phyloP scores from a whole-genome alignment of 2,329 filamentous ascomycete genomes.

The Verticillium dahliae region DNA sequence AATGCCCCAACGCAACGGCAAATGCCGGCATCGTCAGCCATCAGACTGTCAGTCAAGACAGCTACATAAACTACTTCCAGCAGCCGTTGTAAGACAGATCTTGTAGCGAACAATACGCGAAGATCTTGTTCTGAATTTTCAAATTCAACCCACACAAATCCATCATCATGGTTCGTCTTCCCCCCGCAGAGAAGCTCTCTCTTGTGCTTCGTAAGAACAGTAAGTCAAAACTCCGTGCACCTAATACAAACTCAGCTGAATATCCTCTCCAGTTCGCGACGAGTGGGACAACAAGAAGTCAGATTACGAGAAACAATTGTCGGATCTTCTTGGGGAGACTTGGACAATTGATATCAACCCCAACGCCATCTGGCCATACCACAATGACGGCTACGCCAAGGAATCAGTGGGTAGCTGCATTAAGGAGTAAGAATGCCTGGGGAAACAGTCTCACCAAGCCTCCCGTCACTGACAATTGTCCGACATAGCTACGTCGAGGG shows the following conservation, averaged over 20 bases:
- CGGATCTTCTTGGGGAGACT: constrained; percentile 33
- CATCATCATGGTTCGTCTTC: constrained; percentile 27
- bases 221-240: constrained; percentile 17
- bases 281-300: constrained; percentile 41
- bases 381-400: constrained; percentile 31
- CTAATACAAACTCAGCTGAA: not conserved
- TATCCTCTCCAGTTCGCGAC: constrained; percentile 38
- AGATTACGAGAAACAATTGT: constrained; percentile 35
- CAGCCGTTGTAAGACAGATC: no score
- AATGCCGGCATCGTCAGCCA: no score
- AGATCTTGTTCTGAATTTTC: no score
- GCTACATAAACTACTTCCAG: no score
- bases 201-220: constrained; percentile 46
- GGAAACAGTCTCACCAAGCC: constrained; percentile 10
- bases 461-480: not conserved
- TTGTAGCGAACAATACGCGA: no score
- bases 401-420: constrained; percentile 37
- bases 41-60: no score
- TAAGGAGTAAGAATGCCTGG: constrained; percentile 20
- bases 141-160: no score
- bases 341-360: constrained; percentile 46
- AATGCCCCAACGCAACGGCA: no score
- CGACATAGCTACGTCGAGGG: constrained; percentile 34
- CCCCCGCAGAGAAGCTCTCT: constrained; percentile 42
- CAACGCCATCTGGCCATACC: constrained; percentile 39